Percentiles rank a stretch among this genome's conserved stretches.
Conservation (phyloP, 306 rosid species). For the Benincasa hispida region DNA sequence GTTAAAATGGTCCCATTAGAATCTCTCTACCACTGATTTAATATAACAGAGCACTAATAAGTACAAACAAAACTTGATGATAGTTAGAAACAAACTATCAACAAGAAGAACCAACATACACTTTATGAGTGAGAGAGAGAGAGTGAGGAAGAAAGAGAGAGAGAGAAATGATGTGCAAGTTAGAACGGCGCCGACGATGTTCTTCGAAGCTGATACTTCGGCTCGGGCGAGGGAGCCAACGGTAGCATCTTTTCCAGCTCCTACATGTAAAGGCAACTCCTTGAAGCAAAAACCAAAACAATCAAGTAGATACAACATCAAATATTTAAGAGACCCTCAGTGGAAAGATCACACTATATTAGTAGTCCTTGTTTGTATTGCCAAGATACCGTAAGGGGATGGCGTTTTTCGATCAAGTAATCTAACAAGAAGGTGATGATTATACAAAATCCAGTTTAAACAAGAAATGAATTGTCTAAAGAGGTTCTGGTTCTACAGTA, state of each 20-base stretch:
- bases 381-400: not conserved
- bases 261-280: conserved; percentile 32
- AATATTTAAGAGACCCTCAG: not conserved
- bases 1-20: not conserved
- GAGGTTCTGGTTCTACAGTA: not conserved
- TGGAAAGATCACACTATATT: not conserved
- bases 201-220: conserved; percentile 91
- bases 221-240: conserved; percentile 56
- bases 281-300: not conserved
- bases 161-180: conserved; percentile 20
- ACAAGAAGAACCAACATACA: not conserved
- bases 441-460: not conserved
- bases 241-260: conserved; percentile 69
- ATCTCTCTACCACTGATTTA: conserved; percentile 10
- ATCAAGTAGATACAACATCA: not conserved
- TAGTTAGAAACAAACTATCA: conserved; percentile 5
- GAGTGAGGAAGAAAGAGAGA: not conserved
- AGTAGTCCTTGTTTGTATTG: not conserved
- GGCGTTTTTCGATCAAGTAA: not conserved
- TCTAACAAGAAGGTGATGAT: not conserved
- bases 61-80: conserved; percentile 1
- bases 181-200: conserved; percentile 62
- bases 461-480: not conserved
- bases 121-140: not conserved
- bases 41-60: conserved; percentile 1